Evolutionary conservation across 2,329 filamentous ascomycete species (phyloP), one percentile per base, ranked within the genome.

Genomic region (Sclerotinia minor): DNA sequence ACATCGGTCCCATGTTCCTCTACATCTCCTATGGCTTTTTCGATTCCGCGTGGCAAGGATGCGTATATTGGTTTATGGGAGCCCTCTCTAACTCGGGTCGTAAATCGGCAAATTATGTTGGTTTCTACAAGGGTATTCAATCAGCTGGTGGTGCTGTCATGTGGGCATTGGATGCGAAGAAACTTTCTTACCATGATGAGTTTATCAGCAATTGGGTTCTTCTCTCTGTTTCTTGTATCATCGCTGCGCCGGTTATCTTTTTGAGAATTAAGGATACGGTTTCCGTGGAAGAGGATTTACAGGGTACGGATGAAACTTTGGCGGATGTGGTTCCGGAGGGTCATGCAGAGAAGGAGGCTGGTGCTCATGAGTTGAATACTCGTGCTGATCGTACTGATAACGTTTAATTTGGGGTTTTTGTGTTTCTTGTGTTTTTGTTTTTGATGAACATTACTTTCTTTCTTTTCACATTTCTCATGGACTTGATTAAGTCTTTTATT

Each of bases 41-140:
- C 74, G 94, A 97, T 77, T 92, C 94, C 54, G 86, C 89, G 66
- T 97, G 92, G 89, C 94, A 98, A 82, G 94, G 92, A 0, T 88
- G 84, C 75, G 89, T 94, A 61, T 97, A 98, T 83, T 97, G 94
- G 94, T 94, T 90, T 82, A 97, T 98, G 90, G 94, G 94, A 63
- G 87, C 94, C 9, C 84, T 97, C 54, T 94, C 92, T 77, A 98
- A 98, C 85, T 96, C 94, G 71, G 88, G 91, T 69, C 92, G 94
- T 78, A 94, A 93, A 79, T 86, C 94, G 38, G 94, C 94, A 81
- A 97, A 97, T 82, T 90, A 94, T 76, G 91, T 92, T 53, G 94
- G 92, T 71, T 94, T 91, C 82, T 95, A 95, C 85, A 95, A 95
- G 81, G 89, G 89, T 63, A 91, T 96, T 71, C 92, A 96, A 79